Evolutionary conservation across 1,284 basidiomycete species (phyloP), one percentile per base, ranked within the genome.

Genomic region (Ustilago curta): DNA sequence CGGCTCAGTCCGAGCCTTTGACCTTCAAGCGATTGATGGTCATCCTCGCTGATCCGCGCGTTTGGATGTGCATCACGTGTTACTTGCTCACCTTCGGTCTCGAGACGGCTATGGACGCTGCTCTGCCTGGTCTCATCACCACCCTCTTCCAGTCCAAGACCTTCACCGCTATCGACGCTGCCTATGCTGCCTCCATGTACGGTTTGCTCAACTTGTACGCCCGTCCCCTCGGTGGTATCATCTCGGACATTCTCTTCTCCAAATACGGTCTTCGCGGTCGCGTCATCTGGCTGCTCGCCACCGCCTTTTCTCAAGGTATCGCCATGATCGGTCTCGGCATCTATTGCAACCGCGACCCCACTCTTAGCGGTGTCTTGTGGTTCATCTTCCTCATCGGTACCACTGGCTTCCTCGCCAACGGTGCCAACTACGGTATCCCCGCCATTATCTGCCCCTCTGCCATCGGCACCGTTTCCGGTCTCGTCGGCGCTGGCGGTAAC

Each of bases 21-120:
- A 89, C 89, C 3, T 37, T 81, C 35, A 75, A 79, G 48, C 72
- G 84, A 0, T 86, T 87, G 3, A 7, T 79, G 14, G 72, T 79
- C 40, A 86, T 90, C 49, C 44, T 89, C 29, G 23, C 73, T 8
- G 87, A 83, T 60, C 88, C 88, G 7, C 76, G 89, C n/a, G 90
- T 90, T 0, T 91, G 89, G 89, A 86, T 91, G 16, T 89, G 89
- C 1, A 84, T 88, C 1, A 77, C 90, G 12, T 88, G 87, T 18
- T 90, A 90, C 75, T 70, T 78, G 59, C 75, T 78, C 62, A 74
- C 77, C 21, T 90, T 91, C 67, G 90, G 90, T 0, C 87, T 88
- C 49, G 89, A 91, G 78, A 87, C 90, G 3, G 88, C 88, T 1
- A 86, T 91, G 42, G 89, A 91, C 67, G 88, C 88, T 9, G 88